These are phyloP conservation scores for Neofusicoccum sp. DNA, from an alignment of 2,329 filamentous ascomycete species.

Conservation along the genomic window DNA sequence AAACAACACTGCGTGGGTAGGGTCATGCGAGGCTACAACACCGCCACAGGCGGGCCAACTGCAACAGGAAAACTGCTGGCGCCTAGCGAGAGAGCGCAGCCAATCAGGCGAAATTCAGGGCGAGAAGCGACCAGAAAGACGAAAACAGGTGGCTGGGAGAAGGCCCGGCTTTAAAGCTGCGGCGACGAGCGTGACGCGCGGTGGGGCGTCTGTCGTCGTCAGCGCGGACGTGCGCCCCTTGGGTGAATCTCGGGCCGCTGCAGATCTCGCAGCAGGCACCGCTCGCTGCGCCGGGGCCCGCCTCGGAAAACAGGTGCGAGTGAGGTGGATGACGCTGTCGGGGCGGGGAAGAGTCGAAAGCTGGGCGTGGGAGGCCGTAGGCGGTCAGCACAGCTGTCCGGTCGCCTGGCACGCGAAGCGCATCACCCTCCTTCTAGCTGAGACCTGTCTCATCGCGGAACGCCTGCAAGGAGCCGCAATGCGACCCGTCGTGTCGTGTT, in stretches of 20 bases:
- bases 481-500: no score
- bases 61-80: not conserved
- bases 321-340: not conserved
- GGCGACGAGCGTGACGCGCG: conserved; percentile 10
- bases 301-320: no score
- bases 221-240: conserved; percentile 4
- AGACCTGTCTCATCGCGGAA: not conserved
- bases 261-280: not conserved
- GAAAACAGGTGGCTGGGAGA: conserved; percentile 8
- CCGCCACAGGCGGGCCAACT: not conserved
- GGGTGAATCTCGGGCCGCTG: not conserved
- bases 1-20: not conserved
- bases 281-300: no score
- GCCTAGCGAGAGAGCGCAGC: not conserved
- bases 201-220: conserved; percentile 16
- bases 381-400: not conserved
- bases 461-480: not conserved
- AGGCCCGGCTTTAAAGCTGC: not conserved
- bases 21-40: not conserved
- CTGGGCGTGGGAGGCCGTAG: not conserved
- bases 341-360: not conserved
- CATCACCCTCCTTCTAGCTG: not conserved
- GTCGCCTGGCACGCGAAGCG: not conserved
- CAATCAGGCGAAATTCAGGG: not conserved
- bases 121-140: not conserved